A percentile compares a stretch with the other conserved stretches of the same genome.
These are phyloP conservation scores for Ophioceras dolichostomum DNA, from an alignment of 2,329 filamentous ascomycete species.

Conservation along the genomic window DNA sequence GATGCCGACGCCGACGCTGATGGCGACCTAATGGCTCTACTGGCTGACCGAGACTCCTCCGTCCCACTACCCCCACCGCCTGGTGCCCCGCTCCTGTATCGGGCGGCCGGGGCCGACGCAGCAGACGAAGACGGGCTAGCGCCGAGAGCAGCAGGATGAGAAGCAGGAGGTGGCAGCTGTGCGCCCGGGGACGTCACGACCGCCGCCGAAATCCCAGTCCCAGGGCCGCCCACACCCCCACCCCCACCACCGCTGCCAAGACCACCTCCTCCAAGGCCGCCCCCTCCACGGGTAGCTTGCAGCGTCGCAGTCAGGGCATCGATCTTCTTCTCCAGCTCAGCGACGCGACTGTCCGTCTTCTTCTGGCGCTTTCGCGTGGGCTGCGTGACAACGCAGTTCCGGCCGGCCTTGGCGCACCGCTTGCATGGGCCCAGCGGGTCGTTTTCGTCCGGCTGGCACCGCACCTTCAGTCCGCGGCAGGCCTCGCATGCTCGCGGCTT, in stretches of 20 bases:
- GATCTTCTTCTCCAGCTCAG: conserved; percentile 86
- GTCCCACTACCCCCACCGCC: too few relatives aligned
- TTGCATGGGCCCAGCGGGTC: conserved; percentile 54
- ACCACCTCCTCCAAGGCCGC: conserved; percentile 1
- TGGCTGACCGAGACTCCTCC: too few relatives aligned
- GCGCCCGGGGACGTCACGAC: not conserved
- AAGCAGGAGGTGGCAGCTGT: not conserved
- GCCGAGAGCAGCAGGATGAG: too few relatives aligned
- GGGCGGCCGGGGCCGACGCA: not conserved
- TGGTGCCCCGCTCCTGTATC: too few relatives aligned
- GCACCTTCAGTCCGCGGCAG: conserved; percentile 67
- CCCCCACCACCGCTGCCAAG: not conserved
- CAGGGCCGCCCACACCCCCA: not conserved
- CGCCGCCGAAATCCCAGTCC: not conserved
- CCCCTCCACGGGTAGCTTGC: conserved; percentile 34
- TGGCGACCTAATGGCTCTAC: not conserved
- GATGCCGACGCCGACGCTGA: not conserved
- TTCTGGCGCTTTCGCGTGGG: conserved; percentile 72
- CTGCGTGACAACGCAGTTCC: conserved; percentile 65
- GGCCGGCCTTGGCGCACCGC: conserved; percentile 70
- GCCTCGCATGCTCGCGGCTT: conserved; percentile 63
- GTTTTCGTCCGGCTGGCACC: conserved; percentile 63
- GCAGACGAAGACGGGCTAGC: not conserved
- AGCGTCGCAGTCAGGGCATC: conserved; percentile 75
- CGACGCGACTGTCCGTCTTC: conserved; percentile 81